Conservation (phyloP, 371 early-diverging fungal species). For the Zancudomyces culisetae region DNA sequence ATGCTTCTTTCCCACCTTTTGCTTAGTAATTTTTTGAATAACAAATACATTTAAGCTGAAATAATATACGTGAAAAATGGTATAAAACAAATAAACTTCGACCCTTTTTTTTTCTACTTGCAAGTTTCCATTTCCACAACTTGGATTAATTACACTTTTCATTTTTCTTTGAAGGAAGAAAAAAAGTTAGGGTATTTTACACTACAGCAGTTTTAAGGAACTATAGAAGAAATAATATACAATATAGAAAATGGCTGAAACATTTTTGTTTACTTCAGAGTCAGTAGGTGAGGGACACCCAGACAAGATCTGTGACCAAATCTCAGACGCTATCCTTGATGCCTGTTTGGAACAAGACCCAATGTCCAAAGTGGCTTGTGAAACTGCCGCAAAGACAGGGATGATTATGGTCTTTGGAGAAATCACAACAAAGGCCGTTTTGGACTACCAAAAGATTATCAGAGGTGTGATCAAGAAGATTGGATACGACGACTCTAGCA, state of each 20-base stretch:
- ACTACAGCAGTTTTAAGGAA: too few species aligned
- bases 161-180: too few species aligned
- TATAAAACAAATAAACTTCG: too few species aligned
- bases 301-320: slow-evolving; percentile 99
- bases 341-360: slow-evolving; percentile 91
- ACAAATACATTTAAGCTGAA: too few species aligned
- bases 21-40: too few species aligned
- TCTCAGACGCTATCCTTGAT: slow-evolving; percentile 96
- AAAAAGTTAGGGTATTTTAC: too few species aligned
- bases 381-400: slow-evolving; percentile 97
- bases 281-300: slow-evolving; percentile 99
- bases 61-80: too few species aligned
- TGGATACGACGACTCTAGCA: slow-evolving; percentile 91
- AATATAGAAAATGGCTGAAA: slow-evolving; percentile 10
- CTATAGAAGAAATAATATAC: too few species aligned
- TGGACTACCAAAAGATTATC: slow-evolving; percentile 97
- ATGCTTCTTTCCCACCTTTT: too few species aligned
- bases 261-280: slow-evolving; percentile 97
- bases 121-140: too few species aligned
- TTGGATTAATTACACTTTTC: too few species aligned
- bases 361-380: slow-evolving; percentile 97
- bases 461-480: slow-evolving; percentile 93
- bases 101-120: too few species aligned
- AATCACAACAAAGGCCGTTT: slow-evolving; percentile 91
- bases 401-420: slow-evolving; percentile 99